phyloP scores from a whole-genome alignment of 225 moss, liverwort and hornwort genomes.

The Physcomitrellopsis africana region DNA sequence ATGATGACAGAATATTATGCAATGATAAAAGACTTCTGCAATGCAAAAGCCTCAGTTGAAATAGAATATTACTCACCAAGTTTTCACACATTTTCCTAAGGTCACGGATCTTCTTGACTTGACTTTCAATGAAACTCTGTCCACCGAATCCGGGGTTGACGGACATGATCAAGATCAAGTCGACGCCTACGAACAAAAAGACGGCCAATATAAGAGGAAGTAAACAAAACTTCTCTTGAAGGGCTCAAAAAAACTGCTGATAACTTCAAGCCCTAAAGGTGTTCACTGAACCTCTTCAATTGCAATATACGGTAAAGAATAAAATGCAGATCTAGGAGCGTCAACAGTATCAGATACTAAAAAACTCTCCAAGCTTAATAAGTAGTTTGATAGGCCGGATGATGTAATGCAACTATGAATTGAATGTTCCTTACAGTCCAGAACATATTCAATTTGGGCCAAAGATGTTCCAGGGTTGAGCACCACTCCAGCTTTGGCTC shows the following conservation, averaged over 20 bases:
- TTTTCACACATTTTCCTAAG: conserved; percentile 67
- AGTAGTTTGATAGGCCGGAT: too few species aligned
- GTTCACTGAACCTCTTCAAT: too few species aligned
- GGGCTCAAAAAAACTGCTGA: too few species aligned
- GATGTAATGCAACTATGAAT: too few species aligned
- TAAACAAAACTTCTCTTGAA: too few species aligned
- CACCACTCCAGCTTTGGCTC: conserved; percentile 93
- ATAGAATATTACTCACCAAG: conserved; percentile 44
- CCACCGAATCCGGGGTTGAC: conserved; percentile 99
- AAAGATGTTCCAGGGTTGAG: conserved; percentile 95
- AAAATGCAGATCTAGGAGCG: too few species aligned
- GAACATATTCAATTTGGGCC: conserved; percentile 85
- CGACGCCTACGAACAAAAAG: conserved; percentile 64
- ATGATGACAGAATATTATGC: not conserved
- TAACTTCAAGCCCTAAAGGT: too few species aligned
- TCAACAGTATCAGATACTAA: too few species aligned
- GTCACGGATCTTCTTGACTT: conserved; percentile 87
- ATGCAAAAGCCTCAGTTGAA: not conserved
- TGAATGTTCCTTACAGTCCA: conserved; percentile 60
- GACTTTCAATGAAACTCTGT: conserved; percentile 97
- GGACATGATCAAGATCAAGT: conserved; percentile 95
- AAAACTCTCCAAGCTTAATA: too few species aligned
- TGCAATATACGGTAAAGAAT: too few species aligned
- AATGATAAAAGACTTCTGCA: not conserved
- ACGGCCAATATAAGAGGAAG: not conserved